Percentiles rank a stretch among this genome's conserved stretches.
Conservation (phyloP, 2,329 filamentous ascomycete genomes). For the Talaromyces atroroseus region DNA sequence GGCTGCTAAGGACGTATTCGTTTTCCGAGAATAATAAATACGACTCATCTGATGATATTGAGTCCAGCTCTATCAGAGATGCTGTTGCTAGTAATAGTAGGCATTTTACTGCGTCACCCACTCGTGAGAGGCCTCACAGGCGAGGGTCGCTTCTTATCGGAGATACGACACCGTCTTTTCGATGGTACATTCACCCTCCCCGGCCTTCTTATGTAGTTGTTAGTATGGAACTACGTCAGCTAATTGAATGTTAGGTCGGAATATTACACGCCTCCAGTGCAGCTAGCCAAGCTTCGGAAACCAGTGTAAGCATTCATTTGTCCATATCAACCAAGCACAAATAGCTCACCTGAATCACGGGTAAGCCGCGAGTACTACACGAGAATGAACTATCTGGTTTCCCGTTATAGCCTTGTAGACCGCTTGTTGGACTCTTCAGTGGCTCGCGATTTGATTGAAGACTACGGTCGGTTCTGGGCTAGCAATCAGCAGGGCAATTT, state of each 20-base stretch:
- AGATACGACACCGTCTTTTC: conserved; percentile 77
- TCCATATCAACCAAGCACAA: background rate
- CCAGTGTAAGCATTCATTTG: conserved; percentile 47
- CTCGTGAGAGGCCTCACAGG: conserved; percentile 2
- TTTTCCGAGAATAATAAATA: background rate
- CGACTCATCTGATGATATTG: background rate
- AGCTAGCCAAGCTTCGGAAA: conserved; percentile 66
- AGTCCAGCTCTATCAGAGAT: conserved; percentile 1
- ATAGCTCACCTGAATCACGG: background rate
- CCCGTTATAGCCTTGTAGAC: conserved; percentile 92
- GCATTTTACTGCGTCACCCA: background rate
- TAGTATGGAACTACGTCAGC: no score
- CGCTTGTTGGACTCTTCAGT: conserved; percentile 82
- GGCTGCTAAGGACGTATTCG: conserved; percentile 23
- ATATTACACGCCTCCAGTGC: conserved; percentile 77
- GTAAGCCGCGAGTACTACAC: conserved; percentile 77
- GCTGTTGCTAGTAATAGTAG: background rate
- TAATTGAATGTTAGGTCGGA: conserved; percentile 48
- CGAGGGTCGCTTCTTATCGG: conserved; percentile 78
- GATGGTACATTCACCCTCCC: conserved; percentile 51
- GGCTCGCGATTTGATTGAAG: conserved; percentile 85
- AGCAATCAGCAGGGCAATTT: conserved; percentile 54
- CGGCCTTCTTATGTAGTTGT: background rate
- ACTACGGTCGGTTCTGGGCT: conserved; percentile 65
- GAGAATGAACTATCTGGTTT: conserved; percentile 79